Evolutionary conservation across 2,329 filamentous ascomycete species (phyloP).

Genomic region (Chaetomium sp.): DNA sequence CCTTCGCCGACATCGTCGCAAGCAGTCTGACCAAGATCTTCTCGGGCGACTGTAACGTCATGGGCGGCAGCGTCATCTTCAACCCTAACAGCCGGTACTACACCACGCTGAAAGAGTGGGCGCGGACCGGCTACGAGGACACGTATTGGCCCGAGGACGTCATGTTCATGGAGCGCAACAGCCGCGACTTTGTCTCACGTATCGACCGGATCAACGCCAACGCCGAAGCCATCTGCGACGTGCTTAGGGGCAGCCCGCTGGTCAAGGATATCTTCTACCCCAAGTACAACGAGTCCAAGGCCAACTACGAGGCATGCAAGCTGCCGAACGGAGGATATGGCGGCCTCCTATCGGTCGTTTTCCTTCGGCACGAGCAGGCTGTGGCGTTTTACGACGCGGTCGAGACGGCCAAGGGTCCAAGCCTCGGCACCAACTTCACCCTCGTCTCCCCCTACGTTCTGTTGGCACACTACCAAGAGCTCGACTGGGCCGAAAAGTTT

Average conservation of each 20-base stretch:
- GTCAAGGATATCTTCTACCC: conserved; percentile 88
- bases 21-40: conserved; percentile 97
- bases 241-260: conserved; percentile 61
- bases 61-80: conserved; percentile 77
- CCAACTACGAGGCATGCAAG: conserved; percentile 77
- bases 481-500: conserved; percentile 85
- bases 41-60: conserved; percentile 96
- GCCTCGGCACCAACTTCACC: conserved; percentile 95
- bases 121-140: conserved; percentile 73
- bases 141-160: conserved; percentile 93
- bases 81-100: conserved; percentile 73
- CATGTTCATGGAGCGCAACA: conserved; percentile 95
- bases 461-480: conserved; percentile 85
- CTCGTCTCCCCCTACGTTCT: conserved; percentile 88
- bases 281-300: conserved; percentile 69
- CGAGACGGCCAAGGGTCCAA: conserved; percentile 89
- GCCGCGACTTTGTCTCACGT: conserved; percentile 81
- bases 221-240: conserved; percentile 77
- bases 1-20: conserved; percentile 86
- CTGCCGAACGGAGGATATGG: conserved; percentile 81
- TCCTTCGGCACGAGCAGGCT: conserved; percentile 69
- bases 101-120: conserved; percentile 63
- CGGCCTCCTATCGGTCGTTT: conserved; percentile 82
- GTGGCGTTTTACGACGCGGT: conserved; percentile 82
- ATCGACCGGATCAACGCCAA: conserved; percentile 85